Evolutionary conservation across 176 grass and related monocot species (phyloP).

Genomic region (Carex scoparia): DNA sequence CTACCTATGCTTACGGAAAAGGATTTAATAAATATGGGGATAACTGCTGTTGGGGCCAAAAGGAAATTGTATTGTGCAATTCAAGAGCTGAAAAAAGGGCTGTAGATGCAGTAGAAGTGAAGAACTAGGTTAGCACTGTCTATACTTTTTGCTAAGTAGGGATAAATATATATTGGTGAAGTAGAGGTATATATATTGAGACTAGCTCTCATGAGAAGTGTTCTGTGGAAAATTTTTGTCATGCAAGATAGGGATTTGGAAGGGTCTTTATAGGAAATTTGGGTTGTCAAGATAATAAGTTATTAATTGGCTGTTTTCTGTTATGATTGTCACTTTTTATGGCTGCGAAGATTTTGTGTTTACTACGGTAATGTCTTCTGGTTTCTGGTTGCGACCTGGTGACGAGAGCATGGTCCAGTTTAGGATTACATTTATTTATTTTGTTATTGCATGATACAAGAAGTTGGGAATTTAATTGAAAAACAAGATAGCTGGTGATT

Average conservation of each 20-base stretch:
- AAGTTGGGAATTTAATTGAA: neutral
- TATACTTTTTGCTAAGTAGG: neutral
- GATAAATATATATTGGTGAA: neutral
- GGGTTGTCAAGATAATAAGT: neutral
- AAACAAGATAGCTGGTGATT: neutral
- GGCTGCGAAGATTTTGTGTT: neutral
- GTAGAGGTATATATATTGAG: neutral
- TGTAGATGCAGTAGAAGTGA: slow-evolving; percentile 7
- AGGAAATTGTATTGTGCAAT: slow-evolving; percentile 79
- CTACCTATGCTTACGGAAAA: slow-evolving; percentile 79
- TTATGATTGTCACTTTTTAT: neutral
- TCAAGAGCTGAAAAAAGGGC: slow-evolving; percentile 40
- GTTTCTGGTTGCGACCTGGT: neutral
- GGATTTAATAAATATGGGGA: slow-evolving; percentile 94
- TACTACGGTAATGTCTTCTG: neutral
- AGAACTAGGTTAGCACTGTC: slow-evolving; percentile 3
- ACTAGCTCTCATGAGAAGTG: neutral
- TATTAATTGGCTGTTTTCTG: neutral
- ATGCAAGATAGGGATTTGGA: neutral
- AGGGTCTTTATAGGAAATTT: neutral
- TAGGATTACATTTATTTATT: neutral
- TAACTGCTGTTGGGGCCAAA: slow-evolving; percentile 74
- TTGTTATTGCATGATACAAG: neutral
- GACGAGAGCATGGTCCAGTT: neutral
- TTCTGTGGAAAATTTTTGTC: neutral